Percentiles rank a stretch among this genome's conserved stretches.
Evolutionary conservation across 805 yeast species (phyloP).

Genomic region (Suhomyces sp.): DNA sequence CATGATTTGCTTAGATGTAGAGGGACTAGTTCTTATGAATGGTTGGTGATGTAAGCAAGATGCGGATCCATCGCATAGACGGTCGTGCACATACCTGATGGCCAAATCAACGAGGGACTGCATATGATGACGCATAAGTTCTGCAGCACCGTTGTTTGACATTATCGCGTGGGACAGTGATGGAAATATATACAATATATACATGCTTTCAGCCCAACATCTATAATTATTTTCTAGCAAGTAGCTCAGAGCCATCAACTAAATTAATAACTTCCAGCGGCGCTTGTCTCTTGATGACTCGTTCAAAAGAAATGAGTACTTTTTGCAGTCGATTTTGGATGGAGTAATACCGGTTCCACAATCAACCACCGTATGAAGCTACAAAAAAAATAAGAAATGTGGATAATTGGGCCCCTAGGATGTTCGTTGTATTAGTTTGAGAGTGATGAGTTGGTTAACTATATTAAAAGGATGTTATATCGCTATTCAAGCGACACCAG

Average conservation of each 20-base stretch:
- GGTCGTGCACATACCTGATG: neutral
- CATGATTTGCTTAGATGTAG: slow-evolving; percentile 43
- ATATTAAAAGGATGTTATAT: neutral
- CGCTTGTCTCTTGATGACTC: neutral
- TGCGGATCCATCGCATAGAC: neutral
- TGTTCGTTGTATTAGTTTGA: neutral
- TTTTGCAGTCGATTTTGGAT: neutral
- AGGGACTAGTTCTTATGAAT: neutral
- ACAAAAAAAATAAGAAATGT: neutral
- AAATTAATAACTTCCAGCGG: no score
- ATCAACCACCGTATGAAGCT: no score
- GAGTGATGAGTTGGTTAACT: neutral
- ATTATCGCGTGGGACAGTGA: no score
- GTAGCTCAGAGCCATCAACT: no score
- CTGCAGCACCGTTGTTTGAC: neutral
- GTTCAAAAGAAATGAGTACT: no score
- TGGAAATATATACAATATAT: no score
- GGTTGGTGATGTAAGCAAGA: neutral
- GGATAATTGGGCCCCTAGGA: neutral
- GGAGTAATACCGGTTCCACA: no score
- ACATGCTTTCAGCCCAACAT: no score
- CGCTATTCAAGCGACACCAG: slow-evolving; percentile 52
- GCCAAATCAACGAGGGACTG: neutral
- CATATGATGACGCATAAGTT: neutral
- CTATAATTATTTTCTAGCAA: no score